Conservation (phyloP, 2,329 filamentous ascomycete species). For the Paecilomyces formosus region DNA sequence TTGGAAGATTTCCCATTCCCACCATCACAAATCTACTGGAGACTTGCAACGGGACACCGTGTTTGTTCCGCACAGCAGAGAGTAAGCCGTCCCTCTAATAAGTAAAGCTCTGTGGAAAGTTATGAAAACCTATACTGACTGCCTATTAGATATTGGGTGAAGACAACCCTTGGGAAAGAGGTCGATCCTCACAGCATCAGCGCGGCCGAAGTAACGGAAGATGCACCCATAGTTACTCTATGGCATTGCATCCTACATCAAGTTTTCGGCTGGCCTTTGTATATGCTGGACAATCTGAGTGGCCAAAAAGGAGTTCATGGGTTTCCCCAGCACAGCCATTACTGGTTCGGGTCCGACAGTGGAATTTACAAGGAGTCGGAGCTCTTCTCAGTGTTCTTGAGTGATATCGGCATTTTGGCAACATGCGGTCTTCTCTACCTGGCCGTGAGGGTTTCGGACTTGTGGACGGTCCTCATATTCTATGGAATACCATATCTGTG, state of each 20-base stretch:
- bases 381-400: slow-evolving; percentile 48
- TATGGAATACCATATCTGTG: background rate
- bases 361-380: slow-evolving; percentile 54
- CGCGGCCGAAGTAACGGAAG: slow-evolving; percentile 46
- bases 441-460: background rate
- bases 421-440: background rate
- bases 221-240: slow-evolving; percentile 51
- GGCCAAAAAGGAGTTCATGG: slow-evolving; percentile 6
- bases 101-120: background rate
- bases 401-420: slow-evolving; percentile 23
- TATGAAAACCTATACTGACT: background rate
- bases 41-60: slow-evolving; percentile 61
- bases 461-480: background rate
- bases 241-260: slow-evolving; percentile 52
- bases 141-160: background rate
- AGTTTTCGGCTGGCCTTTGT: slow-evolving; percentile 56
- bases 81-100: background rate
- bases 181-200: slow-evolving; percentile 37
- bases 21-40: slow-evolving; percentile 61
- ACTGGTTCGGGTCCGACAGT: slow-evolving; percentile 48
- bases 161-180: slow-evolving; percentile 21
- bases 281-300: slow-evolving; percentile 53
- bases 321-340: slow-evolving; percentile 40
- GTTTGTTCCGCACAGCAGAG: slow-evolving; percentile 38
- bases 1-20: slow-evolving; percentile 63